A percentile compares a stretch with the other conserved stretches of the same genome.
Evolutionary conservation across 176 grass and related monocot species (phyloP).

Genomic region (Pontederia paniculata): DNA sequence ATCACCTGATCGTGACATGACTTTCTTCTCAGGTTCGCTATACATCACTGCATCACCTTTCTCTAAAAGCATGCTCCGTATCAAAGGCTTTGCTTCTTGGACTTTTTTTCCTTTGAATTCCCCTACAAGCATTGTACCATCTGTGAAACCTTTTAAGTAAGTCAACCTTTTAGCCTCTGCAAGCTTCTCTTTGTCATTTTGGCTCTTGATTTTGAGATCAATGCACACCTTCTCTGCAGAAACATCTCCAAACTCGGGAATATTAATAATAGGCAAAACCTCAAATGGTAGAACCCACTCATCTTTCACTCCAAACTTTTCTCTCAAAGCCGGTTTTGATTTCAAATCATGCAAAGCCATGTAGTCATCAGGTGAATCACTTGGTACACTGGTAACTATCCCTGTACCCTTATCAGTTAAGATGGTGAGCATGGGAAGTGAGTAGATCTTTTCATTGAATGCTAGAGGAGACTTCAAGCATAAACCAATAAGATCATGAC

Average conservation of each 20-base stretch:
- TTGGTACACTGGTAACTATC: slow-evolving; percentile 59
- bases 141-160: slow-evolving; percentile 68
- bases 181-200: slow-evolving; percentile 70
- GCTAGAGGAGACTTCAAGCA: slow-evolving; percentile 48
- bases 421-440: slow-evolving; percentile 63
- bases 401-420: slow-evolving; percentile 53
- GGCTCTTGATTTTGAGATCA: slow-evolving; percentile 60
- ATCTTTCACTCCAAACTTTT: slow-evolving; percentile 55
- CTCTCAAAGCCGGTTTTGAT: slow-evolving; percentile 42
- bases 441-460: slow-evolving; percentile 50
- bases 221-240: slow-evolving; percentile 54
- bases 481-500: slow-evolving; percentile 56
- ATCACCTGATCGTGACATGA: slow-evolving; percentile 77
- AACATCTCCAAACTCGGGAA: slow-evolving; percentile 65
- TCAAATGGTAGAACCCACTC: slow-evolving; percentile 57
- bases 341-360: slow-evolving; percentile 62
- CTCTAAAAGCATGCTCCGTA: slow-evolving; percentile 54
- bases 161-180: slow-evolving; percentile 61
- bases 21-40: slow-evolving; percentile 61
- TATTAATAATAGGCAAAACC: slow-evolving; percentile 53
- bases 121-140: slow-evolving; percentile 66
- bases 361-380: slow-evolving; percentile 64
- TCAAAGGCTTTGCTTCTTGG: slow-evolving; percentile 63
- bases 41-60: slow-evolving; percentile 41
- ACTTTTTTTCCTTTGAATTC: slow-evolving; percentile 53